Conservation (phyloP, 768 basidiomycete genomes). For the Lactifluus echinatus region DNA sequence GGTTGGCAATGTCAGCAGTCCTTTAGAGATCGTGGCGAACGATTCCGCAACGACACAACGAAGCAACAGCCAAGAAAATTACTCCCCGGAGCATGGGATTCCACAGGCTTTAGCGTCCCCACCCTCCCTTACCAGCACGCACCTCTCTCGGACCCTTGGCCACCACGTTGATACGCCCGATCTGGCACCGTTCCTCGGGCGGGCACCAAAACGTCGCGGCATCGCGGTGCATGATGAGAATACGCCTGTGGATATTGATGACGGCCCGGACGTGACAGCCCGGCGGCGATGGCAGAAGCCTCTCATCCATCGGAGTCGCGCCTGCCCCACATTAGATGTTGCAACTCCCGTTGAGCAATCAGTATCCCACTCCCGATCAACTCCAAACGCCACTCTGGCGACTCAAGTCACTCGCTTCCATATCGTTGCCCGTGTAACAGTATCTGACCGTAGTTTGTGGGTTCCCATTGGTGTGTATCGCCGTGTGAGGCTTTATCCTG, state of each 20-base stretch:
- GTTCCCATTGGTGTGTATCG: slow-evolving; percentile 31
- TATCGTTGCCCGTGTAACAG: slow-evolving; percentile 34
- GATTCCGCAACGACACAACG: background rate
- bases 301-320: slow-evolving; percentile 34
- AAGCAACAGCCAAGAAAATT: background rate
- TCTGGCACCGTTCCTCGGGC: slow-evolving; percentile 43
- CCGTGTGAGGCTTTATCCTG: background rate
- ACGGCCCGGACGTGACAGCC: slow-evolving; percentile 5
- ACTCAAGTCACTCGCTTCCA: slow-evolving; percentile 36
- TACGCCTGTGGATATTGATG: slow-evolving; percentile 29
- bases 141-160: slow-evolving; percentile 41
- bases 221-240: slow-evolving; percentile 33
- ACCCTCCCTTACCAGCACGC: slow-evolving; percentile 24
- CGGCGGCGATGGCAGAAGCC: slow-evolving; percentile 29
- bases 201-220: slow-evolving; percentile 33
- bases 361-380: background rate
- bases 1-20: slow-evolving; percentile 31
- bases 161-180: slow-evolving; percentile 44
- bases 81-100: slow-evolving; percentile 4
- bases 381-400: background rate
- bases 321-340: slow-evolving; percentile 32
- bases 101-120: slow-evolving; percentile 11
- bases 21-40: slow-evolving; percentile 19
- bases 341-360: background rate
- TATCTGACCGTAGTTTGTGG: slow-evolving; percentile 39